Evolutionary conservation across 768 basidiomycete species (phyloP), one percentile per base, ranked within the genome.

Genomic region (Naematelia aurantialba): DNA sequence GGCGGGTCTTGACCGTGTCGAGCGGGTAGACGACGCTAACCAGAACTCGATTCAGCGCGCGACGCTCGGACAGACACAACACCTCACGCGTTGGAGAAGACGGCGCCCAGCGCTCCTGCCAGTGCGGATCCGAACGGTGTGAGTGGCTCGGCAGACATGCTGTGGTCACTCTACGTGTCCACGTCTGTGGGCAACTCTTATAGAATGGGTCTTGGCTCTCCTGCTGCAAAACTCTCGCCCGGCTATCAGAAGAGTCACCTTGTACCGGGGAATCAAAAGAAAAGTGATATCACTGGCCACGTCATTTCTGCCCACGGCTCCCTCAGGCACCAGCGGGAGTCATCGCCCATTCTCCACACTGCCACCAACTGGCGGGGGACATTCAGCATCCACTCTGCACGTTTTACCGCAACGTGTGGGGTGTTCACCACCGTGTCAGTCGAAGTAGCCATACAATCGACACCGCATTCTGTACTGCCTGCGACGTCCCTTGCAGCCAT

Each of bases 1-100:
- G 91, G 45, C 89, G 85, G 1, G 94, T 98, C 78, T 98, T 98
- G 58, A 89, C 87, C 87, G 91, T 90, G 78, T 99, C 94, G 55
- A 99, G 80, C 14, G 94, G 94, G 74, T 99, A 99, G 2, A 97
- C 91, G 47, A 88, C 83, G 46, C 92, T 94, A 66, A n/a, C 2
- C 14, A 0, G 56, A 44, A n/a, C n/a, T n/a, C 26, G 50, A 11
- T 26, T 42, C 39, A 34, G 50, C 5, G 25, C 30, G 17, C 14
- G 17, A 21, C 19, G 5, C 14, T 4, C n/a, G 17, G 13, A 5
- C 12, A 0, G 5, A 2, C 4, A 61, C 62, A 52, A 31, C 55
- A 24, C 84, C 91, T 76, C 77, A 93, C 89, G 91, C 90, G 67
- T 89, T 90, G 63, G 88, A 87, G 78, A 96, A 90, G 73, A 92